Base-by-base conservation (phyloP, 345 rosid genomes). In the Psidium friedrichsthalianum region DNA sequence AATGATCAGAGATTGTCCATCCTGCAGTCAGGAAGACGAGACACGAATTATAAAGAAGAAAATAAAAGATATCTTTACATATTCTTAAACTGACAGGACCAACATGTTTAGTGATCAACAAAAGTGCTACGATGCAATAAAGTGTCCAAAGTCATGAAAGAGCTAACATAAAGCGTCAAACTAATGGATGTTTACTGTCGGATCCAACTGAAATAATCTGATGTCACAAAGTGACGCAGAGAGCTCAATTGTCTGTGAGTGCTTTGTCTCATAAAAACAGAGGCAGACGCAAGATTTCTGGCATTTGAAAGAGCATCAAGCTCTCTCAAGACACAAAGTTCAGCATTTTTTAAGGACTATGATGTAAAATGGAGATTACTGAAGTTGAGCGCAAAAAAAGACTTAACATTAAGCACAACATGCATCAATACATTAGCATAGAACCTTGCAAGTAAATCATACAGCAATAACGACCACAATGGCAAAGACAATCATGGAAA, bases 1-100 rank as follows among this genome's bases (percentile, higher is more conserved):
- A 94, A 86, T 64, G 91, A 85, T 94, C 93, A 54, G 96, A 93
- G 56, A 96, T 87, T 84, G 82, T 87, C 94, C 95, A 95, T 84
- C 98, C 99, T 95, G 90, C 82, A 74, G 44, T 58, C 85, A 89
- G 40, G 57, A 85, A 86, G 56, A 55, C 29, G 84, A 83, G 61
- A 59, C 86, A 69, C 42, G 52, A n/a, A 82, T 85, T 57, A 6
- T 44, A 40, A 44, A 85, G 47, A 49, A 83, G 27, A 24, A 24
- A 24, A 61, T 29, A 55, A 54, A 84, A 61, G 51, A 57, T 44
- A 52, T n/a, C 8, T 69, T 8, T 69, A 69, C 78, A 36, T 32
- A 18, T 69, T 69, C 78, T 69, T 36, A 69, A 69, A 69, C 47
- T 36, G 78, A 36, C 25, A 36, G 78, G 47, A 56, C 27, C 78